Base-by-base conservation (phyloP, 257 asterid genomes). In the Primulina huaijiensis region DNA sequence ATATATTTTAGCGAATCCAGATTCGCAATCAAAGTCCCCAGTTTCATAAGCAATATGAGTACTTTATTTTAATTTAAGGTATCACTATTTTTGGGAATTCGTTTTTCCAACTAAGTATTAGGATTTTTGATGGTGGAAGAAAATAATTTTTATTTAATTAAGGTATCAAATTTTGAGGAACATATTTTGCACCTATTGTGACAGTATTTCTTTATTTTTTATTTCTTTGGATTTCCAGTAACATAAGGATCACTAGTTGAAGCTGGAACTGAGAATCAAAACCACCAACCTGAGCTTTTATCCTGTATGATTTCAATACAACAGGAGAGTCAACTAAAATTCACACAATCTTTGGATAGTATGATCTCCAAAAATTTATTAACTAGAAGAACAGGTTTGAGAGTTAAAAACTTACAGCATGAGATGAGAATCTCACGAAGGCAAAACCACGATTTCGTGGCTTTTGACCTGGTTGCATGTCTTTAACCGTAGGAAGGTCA, bases 261-360 rank as follows among this genome's bases (percentile, higher is more conserved):
- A 68, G 90, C 89, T 83, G 90, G 90, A 82, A 84, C 89, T 72
- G 84, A 87, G 85, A 80, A 84, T 87, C 95, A 89, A 81, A 86
- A 86, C 88, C 96, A 87, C 87, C 89, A 80, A 89, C 95, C 91
- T 86, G 96, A 78, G 86, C 87, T 78, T 88, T 75, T 82, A 83
- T 75, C 98, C 95, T 90, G 92, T 92, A 88, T 74, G 82, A 84
- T 82, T 82, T 77, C 83, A 87, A 89, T 77, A 89, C 89, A 87
- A 83, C 81, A 72, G 76, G 81, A 76, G 69, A 77, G 90, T 80
- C 83, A 78, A 80, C 85, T 77, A 80, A 76, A 77, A 60, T 71
- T 77, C 76, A 69, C 72, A 68, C 77, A 69, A 74, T 72, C 70
- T 27, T 66, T 25, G 70, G 23, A 67, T 43, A 59, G 60, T 31